These are phyloP conservation scores for Aspergillus fischeri DNA, from an alignment of 2,329 filamentous ascomycete genomes.

Conservation along the genomic window DNA sequence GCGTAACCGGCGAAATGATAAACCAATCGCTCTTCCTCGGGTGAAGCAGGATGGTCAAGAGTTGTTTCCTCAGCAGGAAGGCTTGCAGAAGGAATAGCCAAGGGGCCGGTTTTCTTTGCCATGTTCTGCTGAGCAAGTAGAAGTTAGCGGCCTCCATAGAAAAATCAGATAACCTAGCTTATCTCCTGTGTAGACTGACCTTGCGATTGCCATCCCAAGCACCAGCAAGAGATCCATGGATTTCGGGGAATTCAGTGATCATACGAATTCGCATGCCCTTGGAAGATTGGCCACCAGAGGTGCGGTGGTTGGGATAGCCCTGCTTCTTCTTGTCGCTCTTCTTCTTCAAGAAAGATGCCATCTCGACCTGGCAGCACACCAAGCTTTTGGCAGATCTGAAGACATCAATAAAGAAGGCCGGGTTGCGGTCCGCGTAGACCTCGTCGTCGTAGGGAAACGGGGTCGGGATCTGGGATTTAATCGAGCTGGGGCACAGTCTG, in stretches of 20 bases:
- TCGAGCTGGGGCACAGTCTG: constrained; percentile 7
- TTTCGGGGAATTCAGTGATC: not conserved
- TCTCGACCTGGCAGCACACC: constrained; percentile 5
- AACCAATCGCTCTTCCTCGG: not conserved
- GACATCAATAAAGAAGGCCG: constrained; percentile 18
- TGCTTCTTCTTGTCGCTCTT: not conserved
- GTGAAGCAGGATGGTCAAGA: not conserved
- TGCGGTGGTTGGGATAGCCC: not conserved
- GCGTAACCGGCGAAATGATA: not conserved
- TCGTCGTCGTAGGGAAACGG: constrained; percentile 10
- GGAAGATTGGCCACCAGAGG: not conserved
- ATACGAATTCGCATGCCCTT: not conserved
- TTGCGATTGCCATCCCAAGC: not conserved
- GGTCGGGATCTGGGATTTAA: constrained; percentile 4
- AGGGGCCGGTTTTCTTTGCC: not conserved
- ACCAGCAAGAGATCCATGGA: not conserved
- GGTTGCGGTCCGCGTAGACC: constrained; percentile 6
- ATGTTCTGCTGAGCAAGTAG: not conserved
- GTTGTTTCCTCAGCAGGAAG: not conserved
- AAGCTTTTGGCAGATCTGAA: constrained; percentile 10
- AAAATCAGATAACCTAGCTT: not conserved
- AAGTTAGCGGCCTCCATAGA: not conserved
- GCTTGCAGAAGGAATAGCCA: not conserved
- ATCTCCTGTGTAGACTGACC: not conserved
- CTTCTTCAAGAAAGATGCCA: constrained; percentile 7